These are phyloP conservation scores for Huiozyma naganishii DNA, from an alignment of 805 yeast species.

Conservation along the genomic window DNA sequence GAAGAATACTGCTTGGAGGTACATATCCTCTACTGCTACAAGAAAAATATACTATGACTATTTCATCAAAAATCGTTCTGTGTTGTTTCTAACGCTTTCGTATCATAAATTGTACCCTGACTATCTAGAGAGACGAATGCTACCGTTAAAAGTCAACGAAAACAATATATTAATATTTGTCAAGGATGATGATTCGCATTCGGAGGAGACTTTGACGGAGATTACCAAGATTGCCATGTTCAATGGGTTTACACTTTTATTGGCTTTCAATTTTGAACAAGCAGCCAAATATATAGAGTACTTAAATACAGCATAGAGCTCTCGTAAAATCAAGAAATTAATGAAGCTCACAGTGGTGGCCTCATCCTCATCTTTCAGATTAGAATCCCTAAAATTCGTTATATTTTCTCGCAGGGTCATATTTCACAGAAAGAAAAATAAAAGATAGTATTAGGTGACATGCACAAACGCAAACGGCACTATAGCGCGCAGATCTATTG, in stretches of 20 bases:
- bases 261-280: slow-evolving; percentile 40
- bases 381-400: not conserved
- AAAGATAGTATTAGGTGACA: too few relatives aligned
- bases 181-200: slow-evolving; percentile 44
- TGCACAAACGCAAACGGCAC: too few relatives aligned
- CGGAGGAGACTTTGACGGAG: slow-evolving; percentile 33
- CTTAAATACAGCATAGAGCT: slow-evolving; percentile 12
- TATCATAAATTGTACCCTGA: slow-evolving; percentile 73
- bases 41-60: slow-evolving; percentile 49
- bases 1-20: slow-evolving; percentile 44
- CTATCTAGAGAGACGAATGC: slow-evolving; percentile 51
- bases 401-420: too few relatives aligned
- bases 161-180: slow-evolving; percentile 49
- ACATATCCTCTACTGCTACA: slow-evolving; percentile 28
- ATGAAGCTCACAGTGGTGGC: too few relatives aligned
- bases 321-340: not conserved
- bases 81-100: slow-evolving; percentile 54
- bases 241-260: slow-evolving; percentile 31
- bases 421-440: too few relatives aligned
- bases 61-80: slow-evolving; percentile 44
- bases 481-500: too few relatives aligned
- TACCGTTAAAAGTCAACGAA: slow-evolving; percentile 30
- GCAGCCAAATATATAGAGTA: slow-evolving; percentile 37
- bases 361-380: not conserved
- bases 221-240: slow-evolving; percentile 32